A percentile compares a stretch with the other conserved stretches of the same genome.
These are phyloP conservation scores for Xylona heveae DNA, from an alignment of 495 filamentous ascomycete genomes.

Conservation along the genomic window DNA sequence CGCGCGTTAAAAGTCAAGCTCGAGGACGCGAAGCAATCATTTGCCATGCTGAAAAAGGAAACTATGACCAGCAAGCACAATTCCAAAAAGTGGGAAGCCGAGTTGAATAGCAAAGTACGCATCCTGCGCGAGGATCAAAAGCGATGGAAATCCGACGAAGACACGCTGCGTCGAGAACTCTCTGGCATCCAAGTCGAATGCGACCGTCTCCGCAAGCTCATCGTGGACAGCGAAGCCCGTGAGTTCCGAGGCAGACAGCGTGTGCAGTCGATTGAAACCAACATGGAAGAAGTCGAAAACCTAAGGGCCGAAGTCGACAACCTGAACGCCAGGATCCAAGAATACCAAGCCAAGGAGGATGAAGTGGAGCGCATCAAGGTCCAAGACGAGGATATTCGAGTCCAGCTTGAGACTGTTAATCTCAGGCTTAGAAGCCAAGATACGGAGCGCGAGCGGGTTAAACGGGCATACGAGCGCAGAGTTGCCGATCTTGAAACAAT, in stretches of 20 bases:
- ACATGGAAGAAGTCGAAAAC: slow-evolving; percentile 35
- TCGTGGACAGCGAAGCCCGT: slow-evolving; percentile 37
- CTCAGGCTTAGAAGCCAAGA: slow-evolving; percentile 29
- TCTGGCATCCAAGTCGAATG: slow-evolving; percentile 26
- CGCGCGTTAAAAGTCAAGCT: slow-evolving; percentile 42
- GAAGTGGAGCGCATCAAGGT: slow-evolving; percentile 28
- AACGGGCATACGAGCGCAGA: slow-evolving; percentile 20
- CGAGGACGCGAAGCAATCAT: slow-evolving; percentile 42
- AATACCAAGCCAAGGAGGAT: slow-evolving; percentile 32
- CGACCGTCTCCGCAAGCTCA: slow-evolving; percentile 30
- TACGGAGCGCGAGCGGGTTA: slow-evolving; percentile 23
- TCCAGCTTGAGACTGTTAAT: slow-evolving; percentile 26
- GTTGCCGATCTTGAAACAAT: slow-evolving; percentile 22
- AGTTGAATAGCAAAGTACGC: slow-evolving; percentile 35
- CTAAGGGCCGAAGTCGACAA: slow-evolving; percentile 32
- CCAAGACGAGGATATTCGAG: slow-evolving; percentile 27
- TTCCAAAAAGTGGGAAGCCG: slow-evolving; percentile 47
- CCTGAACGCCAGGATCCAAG: slow-evolving; percentile 30
- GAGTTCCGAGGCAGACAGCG: slow-evolving; percentile 35
- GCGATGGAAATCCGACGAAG: slow-evolving; percentile 32
- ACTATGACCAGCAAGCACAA: slow-evolving; percentile 38
- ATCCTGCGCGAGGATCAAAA: slow-evolving; percentile 44
- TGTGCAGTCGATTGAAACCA: slow-evolving; percentile 32
- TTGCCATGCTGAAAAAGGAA: slow-evolving; percentile 41
- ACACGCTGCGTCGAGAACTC: slow-evolving; percentile 29